phyloP scores from a whole-genome alignment of 106 monocot species.

The Phalaenopsis aphrodite region DNA sequence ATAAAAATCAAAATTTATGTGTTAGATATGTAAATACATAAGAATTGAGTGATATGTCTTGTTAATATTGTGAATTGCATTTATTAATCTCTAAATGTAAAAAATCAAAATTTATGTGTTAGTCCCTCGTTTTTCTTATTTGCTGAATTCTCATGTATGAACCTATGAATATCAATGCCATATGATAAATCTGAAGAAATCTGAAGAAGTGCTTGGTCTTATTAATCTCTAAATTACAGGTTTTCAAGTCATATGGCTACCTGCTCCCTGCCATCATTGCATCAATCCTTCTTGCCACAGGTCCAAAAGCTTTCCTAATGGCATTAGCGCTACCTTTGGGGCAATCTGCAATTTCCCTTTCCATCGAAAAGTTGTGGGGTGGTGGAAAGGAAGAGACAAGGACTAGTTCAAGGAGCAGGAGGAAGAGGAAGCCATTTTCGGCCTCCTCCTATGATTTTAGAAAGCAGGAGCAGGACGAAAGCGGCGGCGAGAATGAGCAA shows the following conservation, averaged over 20 bases:
- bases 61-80: too few species aligned
- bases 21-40: too few species aligned
- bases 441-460: conserved; percentile 14
- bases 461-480: conserved; percentile 22
- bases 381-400: conserved; percentile 21
- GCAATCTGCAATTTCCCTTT: conserved; percentile 66
- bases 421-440: conserved; percentile 30
- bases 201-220: too few species aligned
- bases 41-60: too few species aligned
- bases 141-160: too few species aligned
- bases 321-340: conserved; percentile 80
- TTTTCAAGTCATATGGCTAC: conserved; percentile 74
- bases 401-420: conserved; percentile 20
- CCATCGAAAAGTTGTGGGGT: conserved; percentile 64
- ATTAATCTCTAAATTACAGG: conserved; percentile 23
- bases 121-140: too few species aligned
- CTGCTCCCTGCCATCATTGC: conserved; percentile 70
- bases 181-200: too few species aligned
- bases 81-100: too few species aligned
- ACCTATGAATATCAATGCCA: too few species aligned
- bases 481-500: background rate
- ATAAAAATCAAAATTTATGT: too few species aligned
- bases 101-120: too few species aligned
- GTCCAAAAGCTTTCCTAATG: conserved; percentile 84
- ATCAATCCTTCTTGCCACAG: conserved; percentile 69